Base-by-base conservation (phyloP, 805 yeast species). In the Yarrowia divulgata region DNA sequence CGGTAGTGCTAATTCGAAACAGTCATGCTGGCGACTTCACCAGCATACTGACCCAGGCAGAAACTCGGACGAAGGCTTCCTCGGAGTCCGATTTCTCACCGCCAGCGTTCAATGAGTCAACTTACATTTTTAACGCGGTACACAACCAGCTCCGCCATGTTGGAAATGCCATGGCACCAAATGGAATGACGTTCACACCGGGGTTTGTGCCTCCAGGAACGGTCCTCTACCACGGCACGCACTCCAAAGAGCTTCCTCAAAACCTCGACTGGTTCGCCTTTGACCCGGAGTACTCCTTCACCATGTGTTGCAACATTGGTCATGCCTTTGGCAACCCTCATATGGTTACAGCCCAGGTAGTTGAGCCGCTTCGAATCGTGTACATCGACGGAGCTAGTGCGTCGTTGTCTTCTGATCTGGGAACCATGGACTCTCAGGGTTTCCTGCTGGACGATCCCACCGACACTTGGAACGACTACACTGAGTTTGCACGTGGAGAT, bases 191-290 rank as follows among this genome's bases (percentile, higher is more conserved):
- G 6, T 86, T 81, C 71, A 81, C 87, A 45, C 89, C 90, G 0
- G 90, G 88, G 0, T 83, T 82, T 69, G 79, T 87, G 23, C 89
- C 90, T 0, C 79, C 84, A 46, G 63, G 63, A 12, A 57, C 48
- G 0, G 63, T 57, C 9, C 19, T 57, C 1, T 57, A 40, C n/a
- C 63, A 57, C 8, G 63, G 63, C 5, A 57, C 42, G 63, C 40
- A 57, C 63, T 3, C 23, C 4, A 57, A 57, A 88, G 88, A 3
- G 6, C 89, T 89, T 1, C 74, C 75, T 0, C 12, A 57, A 6
- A 74, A 79, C 19, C 81, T 81, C 42, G 90, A 87, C 73, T 87
- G 90, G 90, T 77, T 85, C 13, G 90, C 90, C 1, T 79, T 87
- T 82, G 88, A 87, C 74, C 83, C 80, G 71, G 90, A 87, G 73